Percentiles rank a stretch among this genome's conserved stretches.
Conservation (phyloP, 805 yeast species). For the Starmerella lactis-condensi region DNA sequence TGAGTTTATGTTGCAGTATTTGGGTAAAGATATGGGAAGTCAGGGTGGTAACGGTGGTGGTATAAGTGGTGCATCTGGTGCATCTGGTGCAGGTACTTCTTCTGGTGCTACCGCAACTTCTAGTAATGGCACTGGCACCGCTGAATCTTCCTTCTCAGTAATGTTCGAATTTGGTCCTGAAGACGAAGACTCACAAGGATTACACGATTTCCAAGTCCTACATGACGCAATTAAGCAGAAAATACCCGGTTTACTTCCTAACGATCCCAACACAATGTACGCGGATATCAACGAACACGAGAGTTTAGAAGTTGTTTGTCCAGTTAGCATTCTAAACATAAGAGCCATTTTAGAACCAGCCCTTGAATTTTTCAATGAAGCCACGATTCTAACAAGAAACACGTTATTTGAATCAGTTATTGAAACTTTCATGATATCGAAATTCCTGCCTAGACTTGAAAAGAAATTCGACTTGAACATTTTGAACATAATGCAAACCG, state of each 20-base stretch:
- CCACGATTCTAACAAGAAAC: conserved; percentile 28
- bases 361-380: conserved; percentile 45
- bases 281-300: conserved; percentile 15
- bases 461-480: conserved; percentile 37
- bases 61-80: no score
- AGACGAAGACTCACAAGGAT: conserved; percentile 20
- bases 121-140: no score
- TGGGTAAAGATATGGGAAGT: no score
- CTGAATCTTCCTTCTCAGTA: no score
- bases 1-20: conserved; percentile 12
- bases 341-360: conserved; percentile 58
- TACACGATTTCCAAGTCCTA: conserved; percentile 24
- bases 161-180: conserved; percentile 15
- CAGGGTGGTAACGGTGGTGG: no score
- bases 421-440: conserved; percentile 41
- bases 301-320: conserved; percentile 17
- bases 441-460: conserved; percentile 47
- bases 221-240: conserved; percentile 35
- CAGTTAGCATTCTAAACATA: conserved; percentile 58
- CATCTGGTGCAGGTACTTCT: no score
- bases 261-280: conserved; percentile 15
- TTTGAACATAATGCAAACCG: conserved; percentile 28
- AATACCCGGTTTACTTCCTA: conserved; percentile 52
- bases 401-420: conserved; percentile 28
- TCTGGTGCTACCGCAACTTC: no score